Evolutionary conservation across 2,329 filamentous ascomycete genomes (phyloP).

Genomic region (Trichophyton schoenleinii): DNA sequence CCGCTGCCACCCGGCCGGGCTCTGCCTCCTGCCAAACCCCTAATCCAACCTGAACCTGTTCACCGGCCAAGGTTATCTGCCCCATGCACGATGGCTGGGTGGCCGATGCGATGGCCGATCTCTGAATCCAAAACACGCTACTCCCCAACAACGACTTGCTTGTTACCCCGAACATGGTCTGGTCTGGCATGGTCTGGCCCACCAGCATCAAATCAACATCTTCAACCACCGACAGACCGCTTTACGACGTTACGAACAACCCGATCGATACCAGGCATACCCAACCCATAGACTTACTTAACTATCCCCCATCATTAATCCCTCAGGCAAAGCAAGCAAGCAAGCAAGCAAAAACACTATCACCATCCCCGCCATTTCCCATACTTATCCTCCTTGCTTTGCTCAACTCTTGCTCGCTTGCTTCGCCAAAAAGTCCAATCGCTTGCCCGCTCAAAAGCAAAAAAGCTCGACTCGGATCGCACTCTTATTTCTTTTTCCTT

Average conservation of each 20-base stretch:
- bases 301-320: background rate
- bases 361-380: no score
- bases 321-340: background rate
- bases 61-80: no score
- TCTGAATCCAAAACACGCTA: background rate
- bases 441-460: background rate
- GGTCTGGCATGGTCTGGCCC: background rate
- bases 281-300: background rate
- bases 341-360: no score
- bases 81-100: background rate
- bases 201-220: background rate
- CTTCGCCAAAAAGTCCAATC: background rate
- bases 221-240: background rate
- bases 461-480: background rate
- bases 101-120: background rate
- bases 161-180: background rate
- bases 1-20: background rate
- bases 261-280: conserved; percentile 3
- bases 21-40: background rate
- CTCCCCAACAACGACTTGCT: background rate
- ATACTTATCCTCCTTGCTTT: no score
- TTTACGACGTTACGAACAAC: background rate
- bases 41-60: background rate
- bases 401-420: no score
- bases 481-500: background rate